These are phyloP conservation scores for Perkinsus marinus DNA, from an alignment of 169 alveolate genomes.

Conservation along the genomic window DNA sequence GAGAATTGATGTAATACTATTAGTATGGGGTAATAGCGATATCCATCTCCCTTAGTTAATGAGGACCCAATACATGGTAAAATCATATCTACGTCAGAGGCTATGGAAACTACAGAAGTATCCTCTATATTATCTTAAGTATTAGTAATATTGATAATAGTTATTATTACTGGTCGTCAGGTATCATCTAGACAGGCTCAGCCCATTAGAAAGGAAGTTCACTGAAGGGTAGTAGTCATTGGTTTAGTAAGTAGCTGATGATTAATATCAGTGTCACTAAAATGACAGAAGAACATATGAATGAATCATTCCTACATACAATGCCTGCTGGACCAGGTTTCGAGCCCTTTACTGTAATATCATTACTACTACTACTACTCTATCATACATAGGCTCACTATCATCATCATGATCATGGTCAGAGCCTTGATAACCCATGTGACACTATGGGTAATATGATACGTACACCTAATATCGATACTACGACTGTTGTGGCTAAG, in stretches of 20 bases:
- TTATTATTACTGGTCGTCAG: background rate
- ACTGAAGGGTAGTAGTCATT: background rate
- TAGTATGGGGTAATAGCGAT: no score
- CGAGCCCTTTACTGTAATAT: background rate
- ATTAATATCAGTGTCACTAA: background rate
- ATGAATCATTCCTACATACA: background rate
- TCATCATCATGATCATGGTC: background rate
- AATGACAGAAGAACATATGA: background rate
- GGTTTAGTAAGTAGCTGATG: no score
- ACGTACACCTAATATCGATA: background rate
- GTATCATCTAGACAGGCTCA: background rate
- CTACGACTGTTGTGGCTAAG: background rate
- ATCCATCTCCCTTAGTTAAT: no score
- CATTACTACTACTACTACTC: no score
- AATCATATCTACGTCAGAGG: background rate
- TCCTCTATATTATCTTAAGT: background rate
- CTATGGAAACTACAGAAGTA: background rate
- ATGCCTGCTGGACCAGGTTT: background rate
- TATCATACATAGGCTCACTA: background rate
- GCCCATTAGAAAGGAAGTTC: background rate
- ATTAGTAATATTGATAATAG: background rate
- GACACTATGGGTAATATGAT: background rate
- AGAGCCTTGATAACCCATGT: background rate
- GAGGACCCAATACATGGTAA: background rate
- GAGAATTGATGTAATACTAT: background rate